Evolutionary conservation across 805 yeast genomes (phyloP), one percentile per base, ranked within the genome.

Genomic region (Geotrichum ghanense): DNA sequence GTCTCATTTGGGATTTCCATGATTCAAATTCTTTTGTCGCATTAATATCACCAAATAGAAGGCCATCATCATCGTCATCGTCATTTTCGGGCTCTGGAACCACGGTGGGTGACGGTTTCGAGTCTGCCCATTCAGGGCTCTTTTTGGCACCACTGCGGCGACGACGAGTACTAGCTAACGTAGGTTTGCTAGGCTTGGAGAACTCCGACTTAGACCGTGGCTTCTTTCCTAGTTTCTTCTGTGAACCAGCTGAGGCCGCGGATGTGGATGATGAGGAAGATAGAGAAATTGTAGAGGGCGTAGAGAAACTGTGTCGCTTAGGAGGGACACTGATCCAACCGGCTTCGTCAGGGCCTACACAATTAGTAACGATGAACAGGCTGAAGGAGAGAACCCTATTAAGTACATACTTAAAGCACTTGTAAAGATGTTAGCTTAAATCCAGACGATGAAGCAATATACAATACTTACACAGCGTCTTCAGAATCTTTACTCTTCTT

Each of bases 21-120:
- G 12, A n/a, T 31, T 31, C 37, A 31, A 31, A 31, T 19, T 31
- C 37, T 31, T 31, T 31, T 31, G 37, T 31, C 12, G 37, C 37
- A 12, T 12, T 24, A 7, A n/a, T n/a, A 12, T 31, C 16, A n/a
- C 37, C 37, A 31, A 31, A 19, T 19, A 31, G 37, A n/a, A 31
- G 16, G 17, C 16, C 37, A 24, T 7, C 27, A 24, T 24, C 27
- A 12, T 12, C 19, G 16, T 16, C 16, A 5, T 31, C 37, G 4
- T n/a, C 37, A 31, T 9, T n/a, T 6, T n/a, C 16, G 17, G 37
- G 14, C 16, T n/a, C 12, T 19, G 37, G 17, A 16, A n/a, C 16
- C 16, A 12, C 27, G n/a, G n/a, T n/a, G n/a, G n/a, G n/a, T n/a
- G n/a, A n/a, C n/a, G n/a, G n/a, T n/a, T n/a, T n/a, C n/a, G n/a